Evolutionary conservation across 1,284 basidiomycete genomes (phyloP).

Genomic region (Sporisorium graminicola): DNA sequence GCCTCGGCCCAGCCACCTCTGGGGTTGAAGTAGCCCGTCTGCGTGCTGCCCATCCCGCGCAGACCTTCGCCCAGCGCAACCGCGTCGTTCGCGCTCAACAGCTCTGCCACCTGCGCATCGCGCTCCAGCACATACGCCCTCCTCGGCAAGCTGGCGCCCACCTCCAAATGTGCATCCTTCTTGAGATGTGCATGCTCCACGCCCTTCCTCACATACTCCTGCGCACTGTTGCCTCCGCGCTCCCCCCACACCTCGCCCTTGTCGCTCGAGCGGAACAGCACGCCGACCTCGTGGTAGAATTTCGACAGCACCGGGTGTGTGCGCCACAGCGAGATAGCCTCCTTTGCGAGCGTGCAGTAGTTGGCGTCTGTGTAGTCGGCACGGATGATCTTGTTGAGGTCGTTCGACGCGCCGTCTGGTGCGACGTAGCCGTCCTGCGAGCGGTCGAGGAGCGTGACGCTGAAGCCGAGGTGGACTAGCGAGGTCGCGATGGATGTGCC

Average conservation of each 20-base stretch:
- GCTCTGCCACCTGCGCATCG: constrained; percentile 22
- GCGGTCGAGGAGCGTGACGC: constrained; percentile 76
- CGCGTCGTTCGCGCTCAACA: constrained; percentile 12
- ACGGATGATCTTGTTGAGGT: constrained; percentile 81
- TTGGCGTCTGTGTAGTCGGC: constrained; percentile 69
- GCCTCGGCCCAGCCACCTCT: constrained; percentile 90
- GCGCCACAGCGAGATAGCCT: constrained; percentile 81
- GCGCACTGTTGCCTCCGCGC: constrained; percentile 1
- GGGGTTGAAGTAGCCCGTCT: constrained; percentile 78
- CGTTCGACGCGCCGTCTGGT: constrained; percentile 82
- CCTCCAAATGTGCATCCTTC: constrained; percentile 24
- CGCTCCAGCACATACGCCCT: constrained; percentile 32
- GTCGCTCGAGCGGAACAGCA: constrained; percentile 53
- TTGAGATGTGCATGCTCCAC: constrained; percentile 32
- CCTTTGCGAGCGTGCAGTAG: constrained; percentile 79
- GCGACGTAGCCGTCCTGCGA: constrained; percentile 71
- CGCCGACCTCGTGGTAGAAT: constrained; percentile 62
- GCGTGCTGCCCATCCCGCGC: constrained; percentile 29
- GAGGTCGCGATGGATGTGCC: constrained; percentile 81
- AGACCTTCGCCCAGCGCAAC: constrained; percentile 21
- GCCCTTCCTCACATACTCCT: constrained; percentile 41
- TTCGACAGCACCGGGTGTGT: constrained; percentile 48
- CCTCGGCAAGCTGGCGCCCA: neutral
- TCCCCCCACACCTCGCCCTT: constrained; percentile 6
- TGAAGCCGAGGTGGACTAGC: constrained; percentile 77